Base-by-base conservation (phyloP, 106 monocot species). In the Allium cepa region DNA sequence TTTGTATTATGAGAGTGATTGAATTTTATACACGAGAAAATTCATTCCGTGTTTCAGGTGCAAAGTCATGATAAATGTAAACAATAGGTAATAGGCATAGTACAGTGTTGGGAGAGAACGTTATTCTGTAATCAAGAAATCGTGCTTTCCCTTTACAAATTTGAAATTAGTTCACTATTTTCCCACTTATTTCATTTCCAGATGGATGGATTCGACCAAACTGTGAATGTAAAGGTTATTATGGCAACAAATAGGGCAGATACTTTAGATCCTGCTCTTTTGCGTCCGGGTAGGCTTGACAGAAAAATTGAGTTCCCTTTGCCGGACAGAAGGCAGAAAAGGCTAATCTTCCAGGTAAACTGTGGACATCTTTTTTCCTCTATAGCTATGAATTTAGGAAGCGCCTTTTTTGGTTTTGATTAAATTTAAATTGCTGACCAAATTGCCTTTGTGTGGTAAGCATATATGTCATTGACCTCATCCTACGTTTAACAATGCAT, bases 171-270 rank as follows among this genome's bases (percentile, higher is more conserved):
- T 36, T 36, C 1, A 36, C 3, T 2, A 36, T 36, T 36, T 36
- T 36, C 5, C 36, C 36, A 36, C 36, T 36, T 67, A 11, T 67
- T 52, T 18, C 52, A 27, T 67, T 67, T 67, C 52, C 68, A 68
- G 55, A 92, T 97, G 97, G 97, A 97, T 77, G 92, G 97, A 7
- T 97, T 97, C 62, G 97, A 97, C 69, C 88, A 92, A 75, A 89
- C 92, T 13, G 97, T 89, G 49, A 97, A 97, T 76, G 97, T 97
- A 11, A 97, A 97, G 70, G 92, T 97, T 65, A 92, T 97, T 59
- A 97, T 97, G 97, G 97, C 97, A 64, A 97, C 92, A 4, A 97
- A 97, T 73, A 79, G 97, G 55, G 86, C 97, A 59, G 97, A 97
- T 48, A 89, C 92, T 64, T 73, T 97, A 36, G 97, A 97, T 62